Percentiles rank a stretch among this genome's conserved stretches.
phyloP scores from a whole-genome alignment of 2,329 filamentous ascomycete genomes.

The Claviceps paspali region DNA sequence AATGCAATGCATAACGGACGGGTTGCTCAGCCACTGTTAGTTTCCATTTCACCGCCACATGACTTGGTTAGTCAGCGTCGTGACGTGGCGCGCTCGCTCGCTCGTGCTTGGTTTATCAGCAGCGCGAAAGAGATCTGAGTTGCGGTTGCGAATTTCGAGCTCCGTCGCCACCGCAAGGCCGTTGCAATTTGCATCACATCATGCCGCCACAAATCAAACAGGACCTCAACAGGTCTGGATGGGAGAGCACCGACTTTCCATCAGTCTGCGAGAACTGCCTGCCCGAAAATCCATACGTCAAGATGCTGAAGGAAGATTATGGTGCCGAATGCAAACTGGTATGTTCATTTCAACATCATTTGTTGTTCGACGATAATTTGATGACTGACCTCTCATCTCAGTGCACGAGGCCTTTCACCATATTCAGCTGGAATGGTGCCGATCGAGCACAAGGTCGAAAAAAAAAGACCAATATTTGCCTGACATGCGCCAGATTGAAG shows the following conservation, averaged over 20 bases:
- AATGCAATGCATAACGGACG: too few relatives aligned
- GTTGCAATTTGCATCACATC: conserved; percentile 3
- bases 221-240: conserved; percentile 86
- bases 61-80: conserved; percentile 2
- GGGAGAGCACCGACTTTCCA: conserved; percentile 86
- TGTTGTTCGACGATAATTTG: background rate
- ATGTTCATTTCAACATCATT: conserved; percentile 8
- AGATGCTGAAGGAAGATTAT: conserved; percentile 97
- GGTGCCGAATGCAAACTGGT: conserved; percentile 69
- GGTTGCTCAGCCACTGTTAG: too few relatives aligned
- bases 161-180: conserved; percentile 8
- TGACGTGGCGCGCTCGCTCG: background rate
- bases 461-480: conserved; percentile 87
- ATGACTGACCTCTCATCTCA: conserved; percentile 8
- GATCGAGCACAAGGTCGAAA: conserved; percentile 77
- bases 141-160: too few relatives aligned
- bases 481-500: conserved; percentile 92
- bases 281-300: conserved; percentile 91
- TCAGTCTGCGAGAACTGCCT: conserved; percentile 87
- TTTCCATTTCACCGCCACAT: too few relatives aligned
- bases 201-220: conserved; percentile 94
- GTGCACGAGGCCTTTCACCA: conserved; percentile 89
- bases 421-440: conserved; percentile 82
- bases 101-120: too few relatives aligned
- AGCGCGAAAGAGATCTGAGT: too few relatives aligned